phyloP scores from a whole-genome alignment of 495 filamentous ascomycete species.

The Lophiostoma macrostomum region DNA sequence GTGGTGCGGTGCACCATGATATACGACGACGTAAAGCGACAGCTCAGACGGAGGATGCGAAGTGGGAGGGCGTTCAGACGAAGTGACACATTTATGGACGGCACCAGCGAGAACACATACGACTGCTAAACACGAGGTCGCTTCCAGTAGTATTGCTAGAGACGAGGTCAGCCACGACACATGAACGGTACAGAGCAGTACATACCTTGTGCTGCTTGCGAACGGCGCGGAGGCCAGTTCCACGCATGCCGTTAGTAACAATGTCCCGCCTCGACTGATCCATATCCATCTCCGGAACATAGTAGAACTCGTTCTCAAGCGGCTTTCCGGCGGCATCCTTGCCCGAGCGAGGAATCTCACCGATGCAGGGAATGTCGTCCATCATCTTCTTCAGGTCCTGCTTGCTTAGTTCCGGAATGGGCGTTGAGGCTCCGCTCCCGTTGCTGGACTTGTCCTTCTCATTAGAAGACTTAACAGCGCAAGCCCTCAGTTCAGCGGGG shows the following conservation, averaged over 20 bases:
- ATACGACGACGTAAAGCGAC: too few relatives aligned
- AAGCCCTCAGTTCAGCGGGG: conserved; percentile 58
- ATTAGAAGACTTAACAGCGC: conserved; percentile 10
- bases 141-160: conserved; percentile 48
- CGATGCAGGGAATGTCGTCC: conserved; percentile 70
- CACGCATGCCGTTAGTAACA: conserved; percentile 81
- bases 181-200: neutral
- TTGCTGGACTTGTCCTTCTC: neutral
- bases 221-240: conserved; percentile 82
- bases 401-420: conserved; percentile 18
- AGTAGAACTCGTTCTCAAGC: conserved; percentile 95
- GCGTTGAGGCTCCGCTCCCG: conserved; percentile 7
- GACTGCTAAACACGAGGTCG: conserved; percentile 30
- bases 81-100: too few relatives aligned
- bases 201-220: conserved; percentile 93
- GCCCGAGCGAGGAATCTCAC: conserved; percentile 82
- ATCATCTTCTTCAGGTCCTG: conserved; percentile 65
- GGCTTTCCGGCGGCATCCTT: conserved; percentile 95
- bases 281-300: conserved; percentile 84
- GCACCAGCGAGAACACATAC: neutral
- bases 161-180: conserved; percentile 9
- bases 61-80: too few relatives aligned
- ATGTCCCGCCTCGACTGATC: conserved; percentile 75
- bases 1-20: too few relatives aligned
- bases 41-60: too few relatives aligned